Percentiles rank a stretch among this genome's conserved stretches.
Conservation (phyloP, 2,329 filamentous ascomycete genomes). For the Neonectria hederae region DNA sequence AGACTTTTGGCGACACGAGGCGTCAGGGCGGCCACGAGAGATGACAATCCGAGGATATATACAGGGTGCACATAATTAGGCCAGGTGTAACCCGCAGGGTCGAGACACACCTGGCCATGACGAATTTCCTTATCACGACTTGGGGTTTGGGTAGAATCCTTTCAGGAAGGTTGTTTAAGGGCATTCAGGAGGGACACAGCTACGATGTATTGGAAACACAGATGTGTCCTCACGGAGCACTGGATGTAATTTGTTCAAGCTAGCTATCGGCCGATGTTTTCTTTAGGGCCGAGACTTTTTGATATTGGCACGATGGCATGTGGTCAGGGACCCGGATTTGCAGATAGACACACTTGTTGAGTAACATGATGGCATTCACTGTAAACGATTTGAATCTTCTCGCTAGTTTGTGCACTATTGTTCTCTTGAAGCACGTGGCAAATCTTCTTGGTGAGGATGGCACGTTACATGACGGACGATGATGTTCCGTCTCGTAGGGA, state of each 20-base stretch:
- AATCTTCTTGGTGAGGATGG: not conserved
- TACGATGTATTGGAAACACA: slow-evolving; percentile 30
- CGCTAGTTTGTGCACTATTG: not conserved
- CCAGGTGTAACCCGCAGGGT: slow-evolving; percentile 17
- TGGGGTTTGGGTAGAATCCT: slow-evolving; percentile 32
- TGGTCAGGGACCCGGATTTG: slow-evolving; percentile 18
- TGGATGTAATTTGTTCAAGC: slow-evolving; percentile 25
- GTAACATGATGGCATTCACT: slow-evolving; percentile 1
- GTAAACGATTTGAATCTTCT: not conserved
- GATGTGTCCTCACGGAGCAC: slow-evolving; percentile 36
- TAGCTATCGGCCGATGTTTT: slow-evolving; percentile 18
- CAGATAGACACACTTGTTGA: slow-evolving; percentile 12
- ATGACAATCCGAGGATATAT: slow-evolving; percentile 17
- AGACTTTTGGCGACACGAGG: slow-evolving; percentile 1
- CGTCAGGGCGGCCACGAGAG: slow-evolving; percentile 11
- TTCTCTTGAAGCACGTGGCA: not conserved
- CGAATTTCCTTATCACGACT: slow-evolving; percentile 36
- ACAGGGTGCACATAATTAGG: slow-evolving; percentile 18
- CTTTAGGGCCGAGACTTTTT: slow-evolving; percentile 16
- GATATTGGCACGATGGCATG: slow-evolving; percentile 20
- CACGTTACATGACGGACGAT: slow-evolving; percentile 1
- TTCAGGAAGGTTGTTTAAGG: slow-evolving; percentile 11
- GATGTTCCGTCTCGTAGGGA: not conserved
- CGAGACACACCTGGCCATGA: slow-evolving; percentile 16
- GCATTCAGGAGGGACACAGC: slow-evolving; percentile 27